Evolutionary conservation across 257 asterid genomes (phyloP), one percentile per base, ranked within the genome.

Genomic region (Schizonepeta tenuifolia): DNA sequence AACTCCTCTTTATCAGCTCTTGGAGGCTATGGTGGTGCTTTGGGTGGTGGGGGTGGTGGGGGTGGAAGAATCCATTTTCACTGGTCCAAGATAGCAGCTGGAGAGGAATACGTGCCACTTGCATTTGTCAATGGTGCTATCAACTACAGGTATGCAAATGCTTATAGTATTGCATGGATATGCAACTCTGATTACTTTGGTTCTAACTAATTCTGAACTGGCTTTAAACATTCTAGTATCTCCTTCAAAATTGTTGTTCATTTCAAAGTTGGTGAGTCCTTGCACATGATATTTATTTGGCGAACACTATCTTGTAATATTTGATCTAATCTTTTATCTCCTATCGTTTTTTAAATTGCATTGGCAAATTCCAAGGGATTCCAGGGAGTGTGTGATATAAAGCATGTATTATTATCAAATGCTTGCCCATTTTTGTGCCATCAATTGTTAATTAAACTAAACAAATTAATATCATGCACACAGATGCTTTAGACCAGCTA

Each of bases 41-140:
- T 84, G 57, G 98, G 98, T 3, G 98, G 98, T 8, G 98, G 98
- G 12, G 98, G 98, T 2, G 98, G 98, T 38, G 98, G 96, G 2
- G 98, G 98, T 76, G 98, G 98, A 74, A 87, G 98, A 90, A 83
- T 92, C 75, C 98, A 92, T 86, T 88, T 92, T 81, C 98, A 92
- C 77, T 92, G 98, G 98, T 84, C 96, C 66, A 83, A 83, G 75
- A 86, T 92, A 75, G 82, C 82, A 61, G 78, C 67, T 63, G 97
- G 95, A 44, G 87, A 84, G 75, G 95, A 92, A 73, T 92, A 92
- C 83, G 76, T 83, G 36, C 96, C 98, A 28, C 91, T 88, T 78
- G 96, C 98, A 43, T 84, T 82, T 74, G 81, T 92, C 59, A 79
- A 90, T 83, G 96, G 98, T 67, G 80, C 82, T 61, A 83, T 92